phyloP scores from a whole-genome alignment of 2,329 filamentous ascomycete species.

The Periconia macrospinosa region DNA sequence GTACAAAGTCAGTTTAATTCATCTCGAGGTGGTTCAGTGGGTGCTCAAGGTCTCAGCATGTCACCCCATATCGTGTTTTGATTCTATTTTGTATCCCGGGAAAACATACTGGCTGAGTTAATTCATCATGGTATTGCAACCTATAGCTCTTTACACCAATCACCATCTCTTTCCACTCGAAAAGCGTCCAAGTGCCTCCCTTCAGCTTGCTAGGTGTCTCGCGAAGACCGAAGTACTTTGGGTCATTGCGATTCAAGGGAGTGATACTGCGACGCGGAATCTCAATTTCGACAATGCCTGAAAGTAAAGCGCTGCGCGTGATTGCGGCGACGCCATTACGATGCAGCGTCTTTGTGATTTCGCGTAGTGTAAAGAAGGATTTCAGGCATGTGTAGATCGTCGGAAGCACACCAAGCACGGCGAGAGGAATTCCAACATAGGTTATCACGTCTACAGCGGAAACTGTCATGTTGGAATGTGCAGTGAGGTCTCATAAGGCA shows the following conservation, averaged over 20 bases:
- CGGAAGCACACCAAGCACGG: slow-evolving; percentile 64
- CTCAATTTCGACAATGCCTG: slow-evolving; percentile 68
- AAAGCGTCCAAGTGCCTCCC: slow-evolving; percentile 66
- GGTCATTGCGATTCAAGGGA: slow-evolving; percentile 59
- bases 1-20: background rate
- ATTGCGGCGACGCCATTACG: slow-evolving; percentile 60
- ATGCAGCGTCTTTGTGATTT: slow-evolving; percentile 61
- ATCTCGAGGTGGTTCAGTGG: background rate
- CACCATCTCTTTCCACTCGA: slow-evolving; percentile 66
- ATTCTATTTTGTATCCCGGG: background rate
- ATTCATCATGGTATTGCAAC: slow-evolving; percentile 61
- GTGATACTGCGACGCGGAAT: slow-evolving; percentile 66
- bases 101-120: slow-evolving; percentile 44
- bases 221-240: slow-evolving; percentile 62
- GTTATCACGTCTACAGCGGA: slow-evolving; percentile 30
- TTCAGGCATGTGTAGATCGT: slow-evolving; percentile 68
- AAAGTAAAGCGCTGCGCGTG: slow-evolving; percentile 65
- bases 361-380: slow-evolving; percentile 62
- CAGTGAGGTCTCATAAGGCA: background rate
- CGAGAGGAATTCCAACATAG: slow-evolving; percentile 53
- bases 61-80: background rate
- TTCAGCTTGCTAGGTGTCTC: slow-evolving; percentile 56
- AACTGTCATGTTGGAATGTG: background rate
- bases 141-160: slow-evolving; percentile 65
- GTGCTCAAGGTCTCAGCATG: background rate